Conservation (phyloP, 2,329 filamentous ascomycete species). For the Epichloe uncinata region DNA sequence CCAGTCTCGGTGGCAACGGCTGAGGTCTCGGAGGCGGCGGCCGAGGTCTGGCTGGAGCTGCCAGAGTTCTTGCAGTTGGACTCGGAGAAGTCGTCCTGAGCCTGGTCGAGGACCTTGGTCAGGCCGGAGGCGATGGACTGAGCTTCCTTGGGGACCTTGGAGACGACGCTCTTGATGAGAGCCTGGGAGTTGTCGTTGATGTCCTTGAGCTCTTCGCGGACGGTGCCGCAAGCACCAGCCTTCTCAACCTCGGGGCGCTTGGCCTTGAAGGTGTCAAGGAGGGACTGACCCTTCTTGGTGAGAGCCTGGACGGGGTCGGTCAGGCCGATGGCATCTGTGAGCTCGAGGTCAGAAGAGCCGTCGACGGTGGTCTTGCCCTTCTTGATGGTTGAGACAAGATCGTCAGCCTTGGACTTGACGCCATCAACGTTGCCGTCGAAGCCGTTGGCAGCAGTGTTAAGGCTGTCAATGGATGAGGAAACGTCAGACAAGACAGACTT, state of each 20-base stretch:
- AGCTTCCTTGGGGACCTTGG: constrained; percentile 16
- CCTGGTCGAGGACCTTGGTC: constrained; percentile 11
- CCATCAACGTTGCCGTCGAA: constrained; percentile 12
- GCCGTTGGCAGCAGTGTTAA: constrained; percentile 12
- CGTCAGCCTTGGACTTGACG: constrained; percentile 11
- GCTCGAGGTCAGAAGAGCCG: constrained; percentile 5
- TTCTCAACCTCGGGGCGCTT: constrained; percentile 16
- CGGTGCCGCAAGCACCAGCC: constrained; percentile 15
- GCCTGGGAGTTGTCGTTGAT: constrained; percentile 13
- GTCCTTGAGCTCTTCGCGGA: constrained; percentile 12
- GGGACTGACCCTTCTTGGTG: constrained; percentile 13
- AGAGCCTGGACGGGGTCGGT: constrained; percentile 10
- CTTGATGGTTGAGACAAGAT: constrained; percentile 10
- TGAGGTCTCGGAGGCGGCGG: not conserved
- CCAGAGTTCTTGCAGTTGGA: constrained; percentile 17
- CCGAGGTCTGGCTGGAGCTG: not conserved
- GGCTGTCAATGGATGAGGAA: constrained; percentile 7
- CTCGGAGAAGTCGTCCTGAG: constrained; percentile 14
- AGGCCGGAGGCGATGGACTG: constrained; percentile 15
- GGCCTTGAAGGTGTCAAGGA: constrained; percentile 13
- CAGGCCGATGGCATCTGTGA: constrained; percentile 9
- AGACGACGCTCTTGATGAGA: constrained; percentile 18
- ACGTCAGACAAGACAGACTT: constrained; percentile 6
- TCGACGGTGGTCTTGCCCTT: constrained; percentile 9
- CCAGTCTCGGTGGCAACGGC: constrained; percentile 1